Percentiles rank a stretch among this genome's conserved stretches.
These are phyloP conservation scores for Hyphopichia wangnamkhiaoensis DNA, from an alignment of 1,139 yeast genomes.

Conservation along the genomic window DNA sequence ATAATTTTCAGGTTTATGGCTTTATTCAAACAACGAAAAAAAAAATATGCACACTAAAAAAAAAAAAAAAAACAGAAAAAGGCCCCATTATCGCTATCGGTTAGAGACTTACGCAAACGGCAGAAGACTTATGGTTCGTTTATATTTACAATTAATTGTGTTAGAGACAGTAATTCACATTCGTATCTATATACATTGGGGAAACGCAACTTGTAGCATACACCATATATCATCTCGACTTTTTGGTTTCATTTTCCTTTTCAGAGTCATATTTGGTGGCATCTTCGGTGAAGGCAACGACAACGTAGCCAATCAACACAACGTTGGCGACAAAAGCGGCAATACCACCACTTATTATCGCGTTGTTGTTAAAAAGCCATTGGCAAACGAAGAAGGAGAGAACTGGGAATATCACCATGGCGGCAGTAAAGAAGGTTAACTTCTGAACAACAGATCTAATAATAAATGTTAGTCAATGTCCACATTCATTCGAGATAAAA, in stretches of 20 bases:
- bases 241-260: constrained; percentile 28
- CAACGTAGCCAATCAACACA: constrained; percentile 81
- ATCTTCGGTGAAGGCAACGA: constrained; percentile 86
- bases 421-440: constrained; percentile 81
- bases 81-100: no score
- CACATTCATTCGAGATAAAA: background rate
- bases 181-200: background rate
- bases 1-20: no score
- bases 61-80: background rate
- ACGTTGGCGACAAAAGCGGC: constrained; percentile 89
- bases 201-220: background rate
- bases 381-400: constrained; percentile 69
- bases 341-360: constrained; percentile 81
- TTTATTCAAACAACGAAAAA: no score
- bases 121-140: no score
- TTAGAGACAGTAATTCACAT: background rate
- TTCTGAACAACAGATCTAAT: constrained; percentile 66
- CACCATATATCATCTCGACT: constrained; percentile 6
- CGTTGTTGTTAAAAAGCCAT: constrained; percentile 51
- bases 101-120: no score
- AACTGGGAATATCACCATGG: constrained; percentile 84
- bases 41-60: background rate
- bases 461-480: no score
- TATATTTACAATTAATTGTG: no score
- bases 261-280: constrained; percentile 32